A percentile compares a stretch with the other conserved stretches of the same genome.
Conservation (phyloP, 768 basidiomycete genomes). For the Tulasnella sp. region DNA sequence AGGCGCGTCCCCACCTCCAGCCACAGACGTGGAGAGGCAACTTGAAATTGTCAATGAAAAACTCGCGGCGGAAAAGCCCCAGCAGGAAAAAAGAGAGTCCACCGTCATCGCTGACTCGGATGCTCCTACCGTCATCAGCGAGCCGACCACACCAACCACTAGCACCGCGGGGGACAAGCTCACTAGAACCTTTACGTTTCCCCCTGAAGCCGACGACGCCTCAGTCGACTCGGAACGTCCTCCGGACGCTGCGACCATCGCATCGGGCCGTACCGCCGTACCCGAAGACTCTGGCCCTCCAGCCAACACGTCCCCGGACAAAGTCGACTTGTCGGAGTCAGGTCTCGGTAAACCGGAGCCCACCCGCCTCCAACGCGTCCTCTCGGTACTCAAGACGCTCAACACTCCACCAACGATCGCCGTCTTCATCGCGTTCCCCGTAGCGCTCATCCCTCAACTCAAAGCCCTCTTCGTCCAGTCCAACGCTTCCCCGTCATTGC, state of each 20-base stretch:
- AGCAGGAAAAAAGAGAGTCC: not conserved
- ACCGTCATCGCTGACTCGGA: not conserved
- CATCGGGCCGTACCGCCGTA: not conserved
- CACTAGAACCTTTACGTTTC: not conserved
- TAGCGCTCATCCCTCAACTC: conserved; percentile 53
- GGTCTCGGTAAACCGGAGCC: conserved; percentile 12
- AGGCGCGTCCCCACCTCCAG: not conserved
- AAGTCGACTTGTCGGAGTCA: not conserved
- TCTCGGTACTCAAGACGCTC: conserved; percentile 40
- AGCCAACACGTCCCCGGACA: too few species aligned
- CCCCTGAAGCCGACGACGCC: not conserved
- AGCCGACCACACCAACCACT: not conserved
- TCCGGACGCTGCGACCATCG: not conserved
- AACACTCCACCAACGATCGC: conserved; percentile 50
- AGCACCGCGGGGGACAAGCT: not conserved
- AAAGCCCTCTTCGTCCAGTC: conserved; percentile 58
- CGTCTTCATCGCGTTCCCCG: conserved; percentile 52
- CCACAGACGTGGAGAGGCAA: not conserved
- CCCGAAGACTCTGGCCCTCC: not conserved
- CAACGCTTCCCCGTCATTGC: conserved; percentile 36
- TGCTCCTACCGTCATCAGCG: not conserved
- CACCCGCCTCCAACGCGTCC: not conserved
- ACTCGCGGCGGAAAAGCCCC: not conserved
- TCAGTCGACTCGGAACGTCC: not conserved
- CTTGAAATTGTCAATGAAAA: not conserved